phyloP scores from a whole-genome alignment of 495 filamentous ascomycete genomes.

The Tuber umbilicatum region DNA sequence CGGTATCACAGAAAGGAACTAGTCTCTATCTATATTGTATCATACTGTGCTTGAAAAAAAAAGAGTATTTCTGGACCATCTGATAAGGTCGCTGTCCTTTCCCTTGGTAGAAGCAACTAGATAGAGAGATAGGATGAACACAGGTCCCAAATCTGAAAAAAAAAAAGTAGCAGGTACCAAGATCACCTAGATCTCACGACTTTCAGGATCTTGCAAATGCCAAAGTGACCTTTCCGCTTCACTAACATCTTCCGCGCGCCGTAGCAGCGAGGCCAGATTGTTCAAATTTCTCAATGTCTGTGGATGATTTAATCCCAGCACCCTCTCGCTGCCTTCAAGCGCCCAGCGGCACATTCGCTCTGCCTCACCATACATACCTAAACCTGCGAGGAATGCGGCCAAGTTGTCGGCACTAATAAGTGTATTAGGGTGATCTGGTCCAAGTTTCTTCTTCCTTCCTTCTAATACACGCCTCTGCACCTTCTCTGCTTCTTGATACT shows the following conservation, averaged over 20 bases:
- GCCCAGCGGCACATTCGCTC: constrained; percentile 30
- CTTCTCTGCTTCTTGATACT: constrained; percentile 44
- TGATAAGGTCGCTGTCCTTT: background rate
- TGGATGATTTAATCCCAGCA: background rate
- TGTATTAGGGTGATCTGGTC: constrained; percentile 15
- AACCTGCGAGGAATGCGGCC: constrained; percentile 6
- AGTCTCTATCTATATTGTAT: too few relatives aligned
- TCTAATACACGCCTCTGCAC: constrained; percentile 25
- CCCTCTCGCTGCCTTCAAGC: constrained; percentile 24
- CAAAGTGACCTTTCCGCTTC: background rate
- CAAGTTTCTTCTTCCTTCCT: constrained; percentile 18
- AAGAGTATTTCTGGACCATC: too few relatives aligned
- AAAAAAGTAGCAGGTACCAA: too few relatives aligned
- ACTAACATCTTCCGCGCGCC: background rate
- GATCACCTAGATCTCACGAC: too few relatives aligned
- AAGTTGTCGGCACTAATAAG: constrained; percentile 6
- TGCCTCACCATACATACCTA: constrained; percentile 32
- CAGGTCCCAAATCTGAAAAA: too few relatives aligned
- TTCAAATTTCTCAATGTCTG: background rate
- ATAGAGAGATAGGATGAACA: too few relatives aligned
- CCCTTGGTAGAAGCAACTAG: background rate
- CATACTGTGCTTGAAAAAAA: too few relatives aligned
- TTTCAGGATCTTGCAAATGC: too few relatives aligned
- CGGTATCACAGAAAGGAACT: too few relatives aligned
- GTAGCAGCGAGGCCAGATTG: background rate